A percentile compares a stretch with the other conserved stretches of the same genome.
phyloP scores from a whole-genome alignment of 2,329 filamentous ascomycete genomes.

The Huntiella savannae region DNA sequence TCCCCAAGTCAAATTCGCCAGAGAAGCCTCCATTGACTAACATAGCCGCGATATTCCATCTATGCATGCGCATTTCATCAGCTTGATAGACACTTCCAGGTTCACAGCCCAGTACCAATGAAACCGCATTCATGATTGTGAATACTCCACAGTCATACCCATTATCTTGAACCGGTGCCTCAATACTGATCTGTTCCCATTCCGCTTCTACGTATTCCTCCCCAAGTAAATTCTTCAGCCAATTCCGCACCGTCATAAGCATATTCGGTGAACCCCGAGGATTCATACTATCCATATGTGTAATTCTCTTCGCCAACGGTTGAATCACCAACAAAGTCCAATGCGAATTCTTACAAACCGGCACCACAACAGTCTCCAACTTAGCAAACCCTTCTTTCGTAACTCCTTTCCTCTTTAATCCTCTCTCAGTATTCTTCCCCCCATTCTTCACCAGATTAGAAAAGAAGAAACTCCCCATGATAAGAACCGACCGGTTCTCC shows the following conservation, averaged over 20 bases:
- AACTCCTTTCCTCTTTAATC: slow-evolving; percentile 37
- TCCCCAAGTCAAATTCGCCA: slow-evolving; percentile 34
- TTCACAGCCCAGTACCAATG: slow-evolving; percentile 33
- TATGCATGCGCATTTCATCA: slow-evolving; percentile 37
- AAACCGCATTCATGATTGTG: slow-evolving; percentile 53
- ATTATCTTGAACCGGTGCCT: slow-evolving; percentile 42
- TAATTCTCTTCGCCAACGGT: slow-evolving; percentile 37
- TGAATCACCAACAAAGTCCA: slow-evolving; percentile 56
- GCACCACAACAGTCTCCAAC: slow-evolving; percentile 50
- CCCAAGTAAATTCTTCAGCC: slow-evolving; percentile 38
- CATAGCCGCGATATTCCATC: slow-evolving; percentile 42
- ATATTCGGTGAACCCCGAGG: slow-evolving; percentile 22
- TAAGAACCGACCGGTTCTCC: slow-evolving; percentile 37
- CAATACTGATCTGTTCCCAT: slow-evolving; percentile 36
- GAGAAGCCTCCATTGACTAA: slow-evolving; percentile 48
- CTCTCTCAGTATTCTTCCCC: slow-evolving; percentile 28
- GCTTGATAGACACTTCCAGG: slow-evolving; percentile 30
- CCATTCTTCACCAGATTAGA: slow-evolving; percentile 30
- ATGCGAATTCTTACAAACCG: slow-evolving; percentile 44
- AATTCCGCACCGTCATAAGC: slow-evolving; percentile 27
- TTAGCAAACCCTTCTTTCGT: slow-evolving; percentile 41
- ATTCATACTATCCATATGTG: slow-evolving; percentile 51
- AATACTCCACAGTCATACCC: slow-evolving; percentile 62
- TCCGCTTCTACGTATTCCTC: slow-evolving; percentile 34
- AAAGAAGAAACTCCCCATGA: slow-evolving; percentile 49